phyloP scores from a whole-genome alignment of 192 early-diverging fungal genomes.

The Coemansia sp. region DNA sequence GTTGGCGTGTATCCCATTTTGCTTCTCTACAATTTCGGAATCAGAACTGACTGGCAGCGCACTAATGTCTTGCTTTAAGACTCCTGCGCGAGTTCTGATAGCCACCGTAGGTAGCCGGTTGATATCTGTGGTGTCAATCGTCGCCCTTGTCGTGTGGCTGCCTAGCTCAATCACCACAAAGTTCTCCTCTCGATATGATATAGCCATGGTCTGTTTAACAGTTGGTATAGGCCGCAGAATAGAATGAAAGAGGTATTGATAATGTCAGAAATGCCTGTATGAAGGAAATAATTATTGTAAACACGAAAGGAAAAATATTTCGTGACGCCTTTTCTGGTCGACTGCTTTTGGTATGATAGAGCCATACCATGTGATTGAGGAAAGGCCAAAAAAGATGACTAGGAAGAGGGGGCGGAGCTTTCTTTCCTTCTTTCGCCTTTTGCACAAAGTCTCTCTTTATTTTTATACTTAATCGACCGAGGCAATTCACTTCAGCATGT shows the following conservation, averaged over 20 bases:
- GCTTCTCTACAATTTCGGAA: not conserved
- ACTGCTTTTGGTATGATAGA: conserved; percentile 1
- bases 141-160: conserved; percentile 75
- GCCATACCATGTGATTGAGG: not conserved
- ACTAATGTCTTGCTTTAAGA: conserved; percentile 20
- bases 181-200: conserved; percentile 69
- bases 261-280: not conserved
- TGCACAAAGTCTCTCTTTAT: not conserved
- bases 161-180: conserved; percentile 90
- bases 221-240: not conserved
- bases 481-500: conserved; percentile 32
- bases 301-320: conserved; percentile 11
- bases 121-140: conserved; percentile 76
- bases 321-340: not conserved
- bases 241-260: not conserved
- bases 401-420: not conserved
- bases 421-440: not conserved
- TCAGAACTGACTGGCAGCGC: not conserved
- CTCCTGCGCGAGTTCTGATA: conserved; percentile 48
- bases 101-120: conserved; percentile 69
- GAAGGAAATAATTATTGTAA: not conserved
- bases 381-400: not conserved
- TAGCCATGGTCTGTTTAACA: conserved; percentile 25
- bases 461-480: not conserved
- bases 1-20: not conserved